Base-by-base conservation (phyloP, 1,284 basidiomycete species). In the Pterulicium gracile region DNA sequence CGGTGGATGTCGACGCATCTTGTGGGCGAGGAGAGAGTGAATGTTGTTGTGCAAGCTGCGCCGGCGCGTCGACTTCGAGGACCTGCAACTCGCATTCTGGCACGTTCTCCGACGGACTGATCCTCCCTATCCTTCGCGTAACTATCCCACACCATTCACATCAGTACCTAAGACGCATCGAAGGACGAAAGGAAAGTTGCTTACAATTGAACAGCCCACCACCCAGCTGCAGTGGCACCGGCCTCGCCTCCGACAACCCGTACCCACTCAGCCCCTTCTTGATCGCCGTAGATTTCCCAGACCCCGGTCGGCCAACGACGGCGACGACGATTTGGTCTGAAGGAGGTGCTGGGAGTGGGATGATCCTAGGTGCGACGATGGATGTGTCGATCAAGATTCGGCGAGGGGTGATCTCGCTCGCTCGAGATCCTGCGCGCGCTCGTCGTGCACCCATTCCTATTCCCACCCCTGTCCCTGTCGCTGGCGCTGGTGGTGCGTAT, bases 281-380 rank as follows among this genome's bases (percentile, higher is more conserved):
- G 49, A 88, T 79, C 43, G 80, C 71, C 2, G 73, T 70, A 1
- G 81, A 80, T 61, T 88, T 88, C 48, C 85, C 86, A 54, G 81
- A 85, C 21, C 77, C 74, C 45, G 69, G 59, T 4, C 73, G 68
- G n/a, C 85, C 85, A 24, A 86, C 69, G 22, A 88, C 76, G 32
- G 75, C 74, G 17, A 88, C 61, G 3, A 76, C 75, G 41, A 84
- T 39, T 18, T 39, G 36, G 7, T 39, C 36, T 32, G 27, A n/a
- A 32, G 27, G 27, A 32, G 27, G n/a, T 10, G 27, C n/a, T 32
- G 27, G 27, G 27, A 32, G n/a, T 13, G 7, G 36, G 36, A 39
- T n/a, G n/a, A n/a, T n/a, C n/a, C n/a, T n/a, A n/a, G n/a, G n/a
- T n/a, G n/a, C n/a, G n/a, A n/a, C n/a, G n/a, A n/a, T n/a, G n/a